Percentiles rank a stretch among this genome's conserved stretches.
Conservation (phyloP, 257 asterid genomes). For the Nicotiana tomentosiformis region DNA sequence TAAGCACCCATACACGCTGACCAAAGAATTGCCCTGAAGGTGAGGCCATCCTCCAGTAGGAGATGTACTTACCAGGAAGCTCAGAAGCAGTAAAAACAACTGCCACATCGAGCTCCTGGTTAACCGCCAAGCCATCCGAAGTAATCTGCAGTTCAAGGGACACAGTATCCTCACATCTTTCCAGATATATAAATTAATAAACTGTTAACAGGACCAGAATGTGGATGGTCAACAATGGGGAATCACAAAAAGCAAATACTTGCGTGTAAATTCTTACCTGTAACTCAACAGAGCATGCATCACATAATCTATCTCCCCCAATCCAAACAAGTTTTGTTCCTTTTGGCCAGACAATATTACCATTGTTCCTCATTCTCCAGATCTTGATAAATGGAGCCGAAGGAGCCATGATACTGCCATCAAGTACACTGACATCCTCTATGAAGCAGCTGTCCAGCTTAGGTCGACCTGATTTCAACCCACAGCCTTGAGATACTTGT, state of each 20-base stretch:
- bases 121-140: conserved; percentile 41
- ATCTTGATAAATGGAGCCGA: conserved; percentile 78
- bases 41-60: conserved; percentile 89
- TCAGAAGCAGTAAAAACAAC: conserved; percentile 79
- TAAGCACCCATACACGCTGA: conserved; percentile 92
- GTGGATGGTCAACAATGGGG: neutral
- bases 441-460: conserved; percentile 69
- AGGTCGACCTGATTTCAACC: conserved; percentile 22
- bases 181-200: neutral
- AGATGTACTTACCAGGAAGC: conserved; percentile 73
- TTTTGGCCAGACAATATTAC: conserved; percentile 61
- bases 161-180: neutral
- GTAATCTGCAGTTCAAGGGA: conserved; percentile 43
- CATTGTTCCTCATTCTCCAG: conserved; percentile 95
- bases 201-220: neutral
- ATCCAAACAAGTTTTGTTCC: conserved; percentile 83
- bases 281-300: conserved; percentile 41
- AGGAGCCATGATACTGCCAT: conserved; percentile 85
- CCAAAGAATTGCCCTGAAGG: conserved; percentile 89
- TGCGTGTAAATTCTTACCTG: conserved; percentile 34
- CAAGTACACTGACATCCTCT: conserved; percentile 70
- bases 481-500: conserved; percentile 24
- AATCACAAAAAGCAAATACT: neutral
- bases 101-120: conserved; percentile 65
- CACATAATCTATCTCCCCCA: conserved; percentile 71